Conservation (phyloP, 139 green algal genomes). For the Gonium pectorale region DNA sequence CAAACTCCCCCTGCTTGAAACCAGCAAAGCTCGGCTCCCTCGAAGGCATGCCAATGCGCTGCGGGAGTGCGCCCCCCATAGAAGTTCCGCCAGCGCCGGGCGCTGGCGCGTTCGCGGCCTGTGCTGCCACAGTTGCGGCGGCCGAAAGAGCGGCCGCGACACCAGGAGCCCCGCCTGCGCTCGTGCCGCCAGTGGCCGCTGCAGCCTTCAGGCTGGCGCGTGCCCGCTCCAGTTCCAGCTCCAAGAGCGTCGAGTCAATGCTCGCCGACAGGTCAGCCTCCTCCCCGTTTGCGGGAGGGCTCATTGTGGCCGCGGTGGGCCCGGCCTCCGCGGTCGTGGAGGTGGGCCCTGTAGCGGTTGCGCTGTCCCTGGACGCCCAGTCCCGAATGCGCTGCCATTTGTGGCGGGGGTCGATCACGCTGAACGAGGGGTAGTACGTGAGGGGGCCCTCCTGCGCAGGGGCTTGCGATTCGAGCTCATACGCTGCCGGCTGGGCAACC, state of each 20-base stretch:
- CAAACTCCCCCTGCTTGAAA: background rate
- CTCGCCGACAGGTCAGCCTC: conserved; percentile 15
- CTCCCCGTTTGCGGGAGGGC: background rate
- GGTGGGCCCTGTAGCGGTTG: conserved; percentile 10
- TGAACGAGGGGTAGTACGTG: conserved; percentile 46
- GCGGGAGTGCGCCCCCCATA: background rate
- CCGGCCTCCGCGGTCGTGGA: background rate
- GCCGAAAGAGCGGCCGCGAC: conserved; percentile 3
- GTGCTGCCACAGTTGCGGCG: background rate
- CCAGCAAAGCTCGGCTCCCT: conserved; percentile 22
- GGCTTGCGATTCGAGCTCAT: conserved; percentile 14
- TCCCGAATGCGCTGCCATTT: conserved; percentile 59
- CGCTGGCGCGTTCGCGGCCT: background rate
- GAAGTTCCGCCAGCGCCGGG: background rate
- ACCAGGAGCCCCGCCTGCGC: background rate
- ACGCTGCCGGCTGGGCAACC: background rate
- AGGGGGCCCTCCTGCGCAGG: conserved; percentile 52
- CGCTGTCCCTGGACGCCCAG: conserved; percentile 43
- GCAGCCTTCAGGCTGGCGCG: conserved; percentile 30
- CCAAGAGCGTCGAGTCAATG: conserved; percentile 36
- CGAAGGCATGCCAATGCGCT: background rate
- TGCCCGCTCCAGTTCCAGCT: conserved; percentile 43
- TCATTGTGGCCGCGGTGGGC: too few relatives aligned
- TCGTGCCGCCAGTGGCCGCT: conserved; percentile 8
- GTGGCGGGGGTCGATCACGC: conserved; percentile 32